Percentiles rank a stretch among this genome's conserved stretches.
Conservation (phyloP, 768 basidiomycete genomes). For the Aureoboletus auriporus region DNA sequence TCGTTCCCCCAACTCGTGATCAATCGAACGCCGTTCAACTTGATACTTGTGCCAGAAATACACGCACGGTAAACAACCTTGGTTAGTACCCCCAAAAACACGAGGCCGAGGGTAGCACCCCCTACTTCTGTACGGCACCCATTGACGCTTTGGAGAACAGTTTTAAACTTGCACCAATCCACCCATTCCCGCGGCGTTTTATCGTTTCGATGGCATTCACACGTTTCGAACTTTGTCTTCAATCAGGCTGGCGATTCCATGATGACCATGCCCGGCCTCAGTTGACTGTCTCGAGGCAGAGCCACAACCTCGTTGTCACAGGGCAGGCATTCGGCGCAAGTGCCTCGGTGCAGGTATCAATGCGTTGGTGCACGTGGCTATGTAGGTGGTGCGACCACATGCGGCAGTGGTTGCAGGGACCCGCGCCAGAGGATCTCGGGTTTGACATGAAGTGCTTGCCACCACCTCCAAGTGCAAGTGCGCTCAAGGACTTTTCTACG, state of each 20-base stretch:
- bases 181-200: neutral
- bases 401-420: slow-evolving; percentile 1
- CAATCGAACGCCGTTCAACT: neutral
- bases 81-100: neutral
- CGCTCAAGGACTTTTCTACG: slow-evolving; percentile 3
- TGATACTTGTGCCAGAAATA: neutral
- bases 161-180: neutral
- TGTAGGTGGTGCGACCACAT: slow-evolving; percentile 10
- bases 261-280: slow-evolving; percentile 19
- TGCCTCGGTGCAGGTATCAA: slow-evolving; percentile 17
- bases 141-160: slow-evolving; percentile 4
- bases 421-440: too few species aligned
- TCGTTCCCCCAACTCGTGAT: neutral
- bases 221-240: slow-evolving; percentile 21
- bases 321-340: slow-evolving; percentile 24
- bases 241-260: slow-evolving; percentile 20
- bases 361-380: slow-evolving; percentile 24
- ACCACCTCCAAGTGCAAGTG: neutral
- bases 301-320: slow-evolving; percentile 19
- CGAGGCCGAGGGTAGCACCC: too few species aligned
- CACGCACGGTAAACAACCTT: neutral
- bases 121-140: neutral
- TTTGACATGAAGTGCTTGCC: neutral
- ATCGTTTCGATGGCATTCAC: slow-evolving; percentile 16
- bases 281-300: slow-evolving; percentile 18